Base-by-base conservation (phyloP, 2,329 filamentous ascomycete species). In the Escovopsis weberi region DNA sequence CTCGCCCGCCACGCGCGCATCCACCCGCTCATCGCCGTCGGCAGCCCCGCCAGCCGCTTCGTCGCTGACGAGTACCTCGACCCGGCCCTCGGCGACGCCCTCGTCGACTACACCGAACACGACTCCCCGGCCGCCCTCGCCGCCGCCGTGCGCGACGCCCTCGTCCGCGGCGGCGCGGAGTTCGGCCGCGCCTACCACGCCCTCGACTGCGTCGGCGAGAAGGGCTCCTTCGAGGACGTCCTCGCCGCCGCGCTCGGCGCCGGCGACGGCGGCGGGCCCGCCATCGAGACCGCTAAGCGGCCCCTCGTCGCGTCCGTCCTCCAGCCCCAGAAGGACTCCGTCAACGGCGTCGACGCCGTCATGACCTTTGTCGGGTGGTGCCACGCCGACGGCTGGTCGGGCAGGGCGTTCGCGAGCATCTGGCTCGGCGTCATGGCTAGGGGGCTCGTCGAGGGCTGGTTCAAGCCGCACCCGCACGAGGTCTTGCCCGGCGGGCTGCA, bases 1-100 rank as follows among this genome's bases (percentile, higher is more conserved):
- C 60, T 80, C 4, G 70, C 69, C 12, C 51, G 48, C 1, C 55
- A 46, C 5, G 57, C 63, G n/a, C 70, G 73, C 45, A 69, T 79
- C 37, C 71, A 77, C 51, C 75, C 75, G 0, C 62, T 79, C 38
- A 73, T 80, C 47, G 66, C 65, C 33, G 58, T 80, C 15, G 72
- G 73, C 1, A 74, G 75, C 9, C 57, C 12, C 9, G 41, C 37
- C 30, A 46, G 23, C n/a, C 19, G 37, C 12, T 48, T 44, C 34
- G 28, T 38, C 38, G 4, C 18, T 40, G 34, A 51, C 34, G 35
- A 38, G 0, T 19, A 49, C 12, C 34, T 54, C 12, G 46, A 52
- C 15, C n/a, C 26, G 6, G 10, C 33, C 30, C 48, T 48, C 6
- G 51, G 51, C 3, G 52, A 55, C 23, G 33, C 35, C 3, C 33